Evolutionary conservation across 208 protist genomes (phyloP).

Genomic region (Acanthamoeba healyi): DNA sequence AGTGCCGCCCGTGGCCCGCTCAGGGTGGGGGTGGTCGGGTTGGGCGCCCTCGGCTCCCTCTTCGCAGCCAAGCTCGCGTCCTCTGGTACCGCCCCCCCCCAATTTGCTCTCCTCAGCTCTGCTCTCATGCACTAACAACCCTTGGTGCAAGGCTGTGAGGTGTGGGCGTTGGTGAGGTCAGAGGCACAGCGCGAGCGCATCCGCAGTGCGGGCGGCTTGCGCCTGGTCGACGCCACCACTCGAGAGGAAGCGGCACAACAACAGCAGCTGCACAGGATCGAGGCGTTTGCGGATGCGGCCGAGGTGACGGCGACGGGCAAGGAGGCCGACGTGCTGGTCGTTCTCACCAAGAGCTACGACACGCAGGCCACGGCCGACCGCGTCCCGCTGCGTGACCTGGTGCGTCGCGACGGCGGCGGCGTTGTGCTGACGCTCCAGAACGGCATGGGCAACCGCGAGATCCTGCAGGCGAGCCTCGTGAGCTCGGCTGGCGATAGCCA

Average conservation of each 20-base stretch:
- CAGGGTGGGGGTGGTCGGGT: neutral
- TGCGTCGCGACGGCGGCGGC: neutral
- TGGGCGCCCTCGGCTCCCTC: neutral
- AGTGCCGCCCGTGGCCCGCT: no score
- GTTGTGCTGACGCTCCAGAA: neutral
- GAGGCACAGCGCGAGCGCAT: neutral
- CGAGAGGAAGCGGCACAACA: neutral
- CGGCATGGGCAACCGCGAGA: slow-evolving; percentile 12
- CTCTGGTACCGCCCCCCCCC: no score
- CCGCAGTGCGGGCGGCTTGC: neutral
- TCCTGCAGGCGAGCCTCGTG: neutral
- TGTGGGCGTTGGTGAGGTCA: neutral
- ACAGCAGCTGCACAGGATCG: neutral
- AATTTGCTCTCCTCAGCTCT: no score
- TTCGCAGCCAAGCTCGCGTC: slow-evolving; percentile 9
- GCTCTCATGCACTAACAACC: no score
- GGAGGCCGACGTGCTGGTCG: neutral
- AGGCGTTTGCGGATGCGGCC: neutral
- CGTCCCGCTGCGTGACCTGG: neutral
- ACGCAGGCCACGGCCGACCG: neutral
- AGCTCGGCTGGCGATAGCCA: neutral
- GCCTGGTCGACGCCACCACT: neutral
- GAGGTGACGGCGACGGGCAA: neutral
- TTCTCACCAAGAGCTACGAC: slow-evolving; percentile 42
- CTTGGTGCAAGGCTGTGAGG: neutral